Percentiles rank a stretch among this genome's conserved stretches.
Conservation (phyloP, 2,329 filamentous ascomycete species). For the Neodidymelliopsis sp. region DNA sequence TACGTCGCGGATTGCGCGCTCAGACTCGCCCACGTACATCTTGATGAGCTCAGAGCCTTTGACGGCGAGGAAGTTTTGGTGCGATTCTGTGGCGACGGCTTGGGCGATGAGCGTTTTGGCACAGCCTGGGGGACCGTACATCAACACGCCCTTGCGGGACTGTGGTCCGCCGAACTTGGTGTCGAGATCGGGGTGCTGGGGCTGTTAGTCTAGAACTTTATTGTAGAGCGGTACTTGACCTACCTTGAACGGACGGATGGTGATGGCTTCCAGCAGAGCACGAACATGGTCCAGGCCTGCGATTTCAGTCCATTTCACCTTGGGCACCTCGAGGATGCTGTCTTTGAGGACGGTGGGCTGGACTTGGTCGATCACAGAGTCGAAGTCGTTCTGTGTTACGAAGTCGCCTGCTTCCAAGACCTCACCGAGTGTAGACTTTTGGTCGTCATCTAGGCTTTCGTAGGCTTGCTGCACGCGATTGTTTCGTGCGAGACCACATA, state of each 20-base stretch:
- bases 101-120: constrained; percentile 94
- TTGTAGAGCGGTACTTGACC: constrained; percentile 5
- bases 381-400: constrained; percentile 61
- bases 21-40: constrained; percentile 97
- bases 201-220: constrained; percentile 8
- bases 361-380: constrained; percentile 71
- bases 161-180: constrained; percentile 45
- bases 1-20: constrained; percentile 82
- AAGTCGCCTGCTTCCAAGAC: constrained; percentile 28
- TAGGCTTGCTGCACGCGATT: constrained; percentile 34
- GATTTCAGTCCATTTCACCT: constrained; percentile 85
- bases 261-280: constrained; percentile 62
- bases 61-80: constrained; percentile 92
- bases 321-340: constrained; percentile 86
- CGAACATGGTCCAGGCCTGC: constrained; percentile 84
- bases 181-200: constrained; percentile 47
- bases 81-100: constrained; percentile 87
- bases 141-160: constrained; percentile 79
- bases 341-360: constrained; percentile 87
- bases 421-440: constrained; percentile 32
- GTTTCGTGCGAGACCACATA: constrained; percentile 65
- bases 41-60: constrained; percentile 93
- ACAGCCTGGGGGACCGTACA: constrained; percentile 93
- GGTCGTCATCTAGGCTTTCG: constrained; percentile 27
- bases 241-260: constrained; percentile 66